phyloP scores from a whole-genome alignment of 2,329 filamentous ascomycete species.

The Ilyonectria sp. region DNA sequence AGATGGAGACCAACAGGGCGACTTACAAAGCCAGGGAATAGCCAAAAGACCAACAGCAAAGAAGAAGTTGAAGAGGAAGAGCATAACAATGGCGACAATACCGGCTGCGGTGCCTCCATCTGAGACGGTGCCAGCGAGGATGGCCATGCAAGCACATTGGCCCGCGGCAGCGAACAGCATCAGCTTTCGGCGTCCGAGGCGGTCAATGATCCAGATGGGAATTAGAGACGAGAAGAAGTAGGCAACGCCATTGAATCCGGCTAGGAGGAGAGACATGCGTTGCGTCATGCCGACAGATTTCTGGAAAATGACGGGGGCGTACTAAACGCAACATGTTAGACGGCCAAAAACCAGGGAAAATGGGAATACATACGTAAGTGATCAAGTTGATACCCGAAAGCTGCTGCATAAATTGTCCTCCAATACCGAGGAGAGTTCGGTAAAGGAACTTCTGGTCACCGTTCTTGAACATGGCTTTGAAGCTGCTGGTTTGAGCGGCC shows the following conservation, averaged over 20 bases:
- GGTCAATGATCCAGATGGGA: conserved; percentile 54
- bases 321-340: conserved; percentile 41
- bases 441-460: conserved; percentile 59
- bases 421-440: conserved; percentile 58
- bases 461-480: conserved; percentile 57
- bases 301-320: conserved; percentile 61
- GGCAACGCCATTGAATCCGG: conserved; percentile 65
- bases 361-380: conserved; percentile 45
- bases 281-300: conserved; percentile 59
- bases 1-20: neutral
- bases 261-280: conserved; percentile 64
- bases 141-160: conserved; percentile 60
- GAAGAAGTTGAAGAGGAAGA: conserved; percentile 61
- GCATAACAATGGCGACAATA: conserved; percentile 61
- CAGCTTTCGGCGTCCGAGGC: conserved; percentile 69
- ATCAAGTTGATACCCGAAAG: conserved; percentile 54
- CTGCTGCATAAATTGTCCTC: conserved; percentile 63
- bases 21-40: conserved; percentile 55
- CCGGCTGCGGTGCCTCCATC: conserved; percentile 55
- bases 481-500: conserved; percentile 52
- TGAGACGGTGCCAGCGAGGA: conserved; percentile 61
- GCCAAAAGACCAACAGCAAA: conserved; percentile 59
- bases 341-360: neutral
- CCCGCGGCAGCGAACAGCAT: conserved; percentile 65
- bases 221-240: conserved; percentile 52